Evolutionary conservation across 1,284 basidiomycete genomes (phyloP), one percentile per base, ranked within the genome.

Genomic region (Mycena sp.): DNA sequence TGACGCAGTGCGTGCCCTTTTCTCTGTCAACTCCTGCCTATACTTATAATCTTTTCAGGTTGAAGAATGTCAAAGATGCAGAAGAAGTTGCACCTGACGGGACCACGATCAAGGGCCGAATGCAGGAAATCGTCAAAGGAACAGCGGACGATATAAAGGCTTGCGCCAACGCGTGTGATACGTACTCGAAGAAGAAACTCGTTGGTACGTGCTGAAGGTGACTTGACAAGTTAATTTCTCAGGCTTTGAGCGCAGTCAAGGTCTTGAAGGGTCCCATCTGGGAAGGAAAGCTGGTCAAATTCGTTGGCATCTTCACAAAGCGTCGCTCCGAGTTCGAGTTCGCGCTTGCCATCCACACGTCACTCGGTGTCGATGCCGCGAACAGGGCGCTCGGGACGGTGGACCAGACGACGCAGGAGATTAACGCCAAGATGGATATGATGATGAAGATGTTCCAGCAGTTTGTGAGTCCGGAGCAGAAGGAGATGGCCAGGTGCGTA

Each of bases 1-100:
- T 74, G 26, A 55, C 71, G 1, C 69, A 71, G 73, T 74, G 41
- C 12, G 61, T 50, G 19, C 26, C 6, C 0, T 30, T 3, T 41
- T 9, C 26, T 6, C 16, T 14, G n/a, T 21, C 4, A 6, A 17
- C 3, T 11, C 19, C 4, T 2, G 29, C 2, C 19, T 29, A 40
- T 50, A 16, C 11, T 28, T 10, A 17, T 12, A 16, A 12, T 21
- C 11, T 29, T 35, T 32, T 6, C 37, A 63, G 64, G 37, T 38
- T 67, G 0, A 58, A 52, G 21, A 57, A 61, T 17, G 61, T 67
- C 44, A 66, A 66, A 12, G 64, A 66, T 23, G 23, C 41, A 7
- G 57, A 66, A 3, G 52, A 28, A 19, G 30, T 52, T 1, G 64
- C 60, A 2, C 64, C 64, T 3, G 52, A 66, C 35, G 64, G 64